Evolutionary conservation across 1,284 basidiomycete species (phyloP), one percentile per base, ranked within the genome.

Genomic region (Pterula multifida): DNA sequence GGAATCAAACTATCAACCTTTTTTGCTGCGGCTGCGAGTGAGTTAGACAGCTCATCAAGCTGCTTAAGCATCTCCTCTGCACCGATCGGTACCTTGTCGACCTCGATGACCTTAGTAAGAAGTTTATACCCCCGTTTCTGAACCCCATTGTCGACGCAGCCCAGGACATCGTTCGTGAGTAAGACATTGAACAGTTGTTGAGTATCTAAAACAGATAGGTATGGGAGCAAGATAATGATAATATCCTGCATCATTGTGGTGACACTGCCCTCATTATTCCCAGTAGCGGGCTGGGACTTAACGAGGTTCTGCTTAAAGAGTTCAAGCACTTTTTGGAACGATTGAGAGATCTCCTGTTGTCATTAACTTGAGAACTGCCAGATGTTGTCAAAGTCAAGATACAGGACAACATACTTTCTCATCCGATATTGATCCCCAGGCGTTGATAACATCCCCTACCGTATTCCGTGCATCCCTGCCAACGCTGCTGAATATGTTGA

Each of bases 71-170:
- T 71, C 35, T 68, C 60, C 56, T 81, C 76, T 13, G 76, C 73
- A 51, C 82, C 73, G 3, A 78, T 53, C 1, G 63, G 58, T 12
- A 84, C 68, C 58, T 84, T 84, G 1, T 70, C 72, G 45, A 69
- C 70, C 60, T 86, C 82, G 12, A 83, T 65, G 36, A 94, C 63
- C 54, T 85, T 84, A 44, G 85, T 76, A 3, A 98, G 71, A 19
- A 90, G 80, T 60, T 94, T 87, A 70, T 98, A 98, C 15, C 84
- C 86, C 57, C 95, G 90, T 68, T 99, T 99, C 69, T 98, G 96
- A 1, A 97, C 81, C 1, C 82, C 90, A 48, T 88, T 90, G 58
- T 97, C 90, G 55, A 72, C 75, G 60, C 79, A 81, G 44, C 73
- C 75, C 1, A 91, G 66, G 3, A 91, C 75, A 25, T 79, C 73